Percentiles rank a stretch among this genome's conserved stretches.
Evolutionary conservation across 1,139 yeast genomes (phyloP).

Genomic region (Pichia sp.): DNA sequence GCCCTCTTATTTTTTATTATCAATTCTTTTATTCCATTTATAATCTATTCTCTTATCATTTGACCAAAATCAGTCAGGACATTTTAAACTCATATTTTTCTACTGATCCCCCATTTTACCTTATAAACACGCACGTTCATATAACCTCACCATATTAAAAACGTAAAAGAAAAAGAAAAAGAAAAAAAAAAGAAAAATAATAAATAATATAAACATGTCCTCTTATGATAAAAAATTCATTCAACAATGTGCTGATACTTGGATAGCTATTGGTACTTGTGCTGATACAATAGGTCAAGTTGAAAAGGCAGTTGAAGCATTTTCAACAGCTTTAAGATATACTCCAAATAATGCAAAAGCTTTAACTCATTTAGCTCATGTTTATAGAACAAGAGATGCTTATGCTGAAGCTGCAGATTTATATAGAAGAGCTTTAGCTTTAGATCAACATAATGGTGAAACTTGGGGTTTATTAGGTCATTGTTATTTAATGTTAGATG

Average conservation of each 20-base stretch:
- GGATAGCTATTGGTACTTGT: slow-evolving; percentile 86
- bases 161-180: neutral
- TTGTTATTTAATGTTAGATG: slow-evolving; percentile 94
- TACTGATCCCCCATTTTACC: too few relatives aligned
- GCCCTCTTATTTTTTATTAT: too few relatives aligned
- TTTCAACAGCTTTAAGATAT: slow-evolving; percentile 84
- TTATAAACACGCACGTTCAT: neutral
- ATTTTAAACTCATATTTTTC: too few relatives aligned
- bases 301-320: slow-evolving; percentile 83
- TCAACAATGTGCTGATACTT: slow-evolving; percentile 81
- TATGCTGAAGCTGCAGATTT: slow-evolving; percentile 91
- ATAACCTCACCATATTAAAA: neutral
- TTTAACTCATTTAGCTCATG: slow-evolving; percentile 76
- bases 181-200: too few relatives aligned
- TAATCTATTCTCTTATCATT: too few relatives aligned
- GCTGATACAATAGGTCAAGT: slow-evolving; percentile 88
- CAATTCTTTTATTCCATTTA: too few relatives aligned
- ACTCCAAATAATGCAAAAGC: slow-evolving; percentile 83
- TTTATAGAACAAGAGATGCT: slow-evolving; percentile 82
- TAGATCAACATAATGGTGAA: slow-evolving; percentile 86
- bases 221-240: slow-evolving; percentile 29
- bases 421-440: slow-evolving; percentile 77
- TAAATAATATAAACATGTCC: slow-evolving; percentile 1
- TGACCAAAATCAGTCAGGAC: too few relatives aligned
- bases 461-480: slow-evolving; percentile 97